These are phyloP conservation scores for Pseudogymnoascus destructans DNA, from an alignment of 2,329 filamentous ascomycete species.

Conservation along the genomic window DNA sequence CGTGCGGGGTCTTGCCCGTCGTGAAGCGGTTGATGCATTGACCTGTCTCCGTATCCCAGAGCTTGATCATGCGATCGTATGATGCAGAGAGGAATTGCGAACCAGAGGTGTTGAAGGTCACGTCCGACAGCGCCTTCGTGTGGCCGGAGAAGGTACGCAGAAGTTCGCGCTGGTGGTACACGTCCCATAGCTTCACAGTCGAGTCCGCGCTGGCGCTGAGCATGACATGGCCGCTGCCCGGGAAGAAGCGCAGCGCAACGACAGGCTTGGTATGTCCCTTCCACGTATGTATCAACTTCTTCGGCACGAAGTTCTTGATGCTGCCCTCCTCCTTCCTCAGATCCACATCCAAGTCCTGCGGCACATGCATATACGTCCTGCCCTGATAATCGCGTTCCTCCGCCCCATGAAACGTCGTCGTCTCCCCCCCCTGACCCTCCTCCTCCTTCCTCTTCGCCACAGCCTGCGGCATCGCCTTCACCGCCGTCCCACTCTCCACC, in stretches of 20 bases:
- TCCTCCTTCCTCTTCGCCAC: conserved; percentile 38
- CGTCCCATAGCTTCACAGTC: conserved; percentile 88
- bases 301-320: conserved; percentile 81
- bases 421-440: conserved; percentile 57
- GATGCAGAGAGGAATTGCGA: conserved; percentile 80
- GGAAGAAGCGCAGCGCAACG: conserved; percentile 83
- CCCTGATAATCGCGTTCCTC: conserved; percentile 87
- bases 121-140: conserved; percentile 76
- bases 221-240: conserved; percentile 72
- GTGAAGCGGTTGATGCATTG: conserved; percentile 78
- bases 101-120: conserved; percentile 73
- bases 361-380: conserved; percentile 93
- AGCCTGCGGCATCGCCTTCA: conserved; percentile 42
- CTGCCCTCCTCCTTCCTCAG: conserved; percentile 69
- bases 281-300: conserved; percentile 86
- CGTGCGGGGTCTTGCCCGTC: conserved; percentile 89
- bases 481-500: conserved; percentile 48
- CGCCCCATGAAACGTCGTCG: conserved; percentile 72
- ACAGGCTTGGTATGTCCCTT: conserved; percentile 74
- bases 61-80: conserved; percentile 90
- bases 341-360: conserved; percentile 78
- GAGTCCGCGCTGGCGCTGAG: conserved; percentile 82
- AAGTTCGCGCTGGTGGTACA: conserved; percentile 79
- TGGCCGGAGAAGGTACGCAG: conserved; percentile 87
- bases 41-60: conserved; percentile 97